These are phyloP conservation scores for Jackrogersella multiformis DNA, from an alignment of 495 filamentous ascomycete species.

Conservation along the genomic window DNA sequence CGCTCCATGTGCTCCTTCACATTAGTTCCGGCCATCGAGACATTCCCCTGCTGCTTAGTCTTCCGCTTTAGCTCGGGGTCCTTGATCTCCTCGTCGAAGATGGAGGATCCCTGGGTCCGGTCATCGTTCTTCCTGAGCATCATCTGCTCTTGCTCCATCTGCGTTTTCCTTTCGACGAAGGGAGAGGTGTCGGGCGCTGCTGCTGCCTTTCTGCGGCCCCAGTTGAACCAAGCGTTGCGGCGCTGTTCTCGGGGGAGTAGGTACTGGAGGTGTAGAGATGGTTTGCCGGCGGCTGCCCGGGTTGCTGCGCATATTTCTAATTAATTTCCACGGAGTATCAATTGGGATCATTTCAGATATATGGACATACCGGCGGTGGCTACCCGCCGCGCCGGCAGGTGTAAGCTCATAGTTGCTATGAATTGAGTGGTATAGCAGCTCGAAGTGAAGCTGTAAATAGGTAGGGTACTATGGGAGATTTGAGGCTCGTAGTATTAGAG, in stretches of 20 bases:
- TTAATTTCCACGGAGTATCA: constrained; percentile 2
- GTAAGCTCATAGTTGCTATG: constrained; percentile 53
- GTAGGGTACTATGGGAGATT: constrained; percentile 5
- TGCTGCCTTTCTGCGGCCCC: constrained; percentile 26
- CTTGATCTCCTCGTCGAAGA: constrained; percentile 66
- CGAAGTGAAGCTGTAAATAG: constrained; percentile 10
- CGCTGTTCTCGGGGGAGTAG: constrained; percentile 40
- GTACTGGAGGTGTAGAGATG: constrained; percentile 35
- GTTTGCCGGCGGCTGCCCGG: constrained; percentile 46
- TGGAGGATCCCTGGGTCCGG: constrained; percentile 58
- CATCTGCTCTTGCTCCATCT: constrained; percentile 44
- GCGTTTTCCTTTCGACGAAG: constrained; percentile 24
- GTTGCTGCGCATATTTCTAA: constrained; percentile 16
- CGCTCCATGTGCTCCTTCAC: constrained; percentile 61
- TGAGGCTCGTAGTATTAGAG: constrained; percentile 3
- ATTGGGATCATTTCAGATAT: not conserved
- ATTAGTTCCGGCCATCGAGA: constrained; percentile 4
- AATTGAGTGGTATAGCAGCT: constrained; percentile 17
- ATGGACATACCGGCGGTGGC: constrained; percentile 47
- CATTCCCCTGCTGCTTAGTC: not conserved
- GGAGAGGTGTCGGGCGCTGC: not conserved
- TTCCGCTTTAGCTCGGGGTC: constrained; percentile 23
- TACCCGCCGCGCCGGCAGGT: constrained; percentile 55
- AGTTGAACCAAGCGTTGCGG: constrained; percentile 46
- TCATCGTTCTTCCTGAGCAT: constrained; percentile 42